Percentiles rank a stretch among this genome's conserved stretches.
Evolutionary conservation across 2,329 filamentous ascomycete genomes (phyloP).

Genomic region (Paraphaeosphaeria sporulosa): DNA sequence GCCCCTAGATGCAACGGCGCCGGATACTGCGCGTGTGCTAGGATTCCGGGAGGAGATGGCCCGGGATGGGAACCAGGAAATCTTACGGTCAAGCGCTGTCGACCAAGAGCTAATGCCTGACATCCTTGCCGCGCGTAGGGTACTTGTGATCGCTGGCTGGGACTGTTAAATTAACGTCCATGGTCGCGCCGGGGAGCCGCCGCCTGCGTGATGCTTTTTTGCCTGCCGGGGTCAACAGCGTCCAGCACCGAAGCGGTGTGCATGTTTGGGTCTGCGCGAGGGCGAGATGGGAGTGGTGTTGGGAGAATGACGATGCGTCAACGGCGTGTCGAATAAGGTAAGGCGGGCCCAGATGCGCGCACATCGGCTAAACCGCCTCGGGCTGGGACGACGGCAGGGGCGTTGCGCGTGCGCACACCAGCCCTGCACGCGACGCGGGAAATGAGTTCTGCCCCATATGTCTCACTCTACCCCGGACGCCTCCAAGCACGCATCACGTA

Average conservation of each 20-base stretch:
- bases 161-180: neutral
- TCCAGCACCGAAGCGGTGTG: slow-evolving; percentile 5
- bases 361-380: neutral
- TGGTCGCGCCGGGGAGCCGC: neutral
- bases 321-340: neutral
- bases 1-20: neutral
- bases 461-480: slow-evolving; percentile 9
- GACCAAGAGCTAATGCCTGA: neutral
- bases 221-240: neutral
- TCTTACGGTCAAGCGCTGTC: neutral
- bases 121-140: neutral
- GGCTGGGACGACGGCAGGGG: slow-evolving; percentile 8
- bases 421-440: neutral
- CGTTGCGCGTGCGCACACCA: neutral
- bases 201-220: neutral
- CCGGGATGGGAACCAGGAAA: slow-evolving; percentile 7
- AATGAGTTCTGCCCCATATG: neutral
- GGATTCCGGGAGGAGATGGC: neutral
- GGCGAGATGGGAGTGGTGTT: neutral
- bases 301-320: slow-evolving; percentile 1
- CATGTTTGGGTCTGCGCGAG: neutral
- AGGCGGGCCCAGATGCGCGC: neutral
- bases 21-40: slow-evolving; percentile 7
- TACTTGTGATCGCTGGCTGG: slow-evolving; percentile 1
- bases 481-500: slow-evolving; percentile 8